A percentile compares a stretch with the other conserved stretches of the same genome.
These are phyloP conservation scores for Candida boleticola DNA, from an alignment of 805 yeast genomes.

Conservation along the genomic window DNA sequence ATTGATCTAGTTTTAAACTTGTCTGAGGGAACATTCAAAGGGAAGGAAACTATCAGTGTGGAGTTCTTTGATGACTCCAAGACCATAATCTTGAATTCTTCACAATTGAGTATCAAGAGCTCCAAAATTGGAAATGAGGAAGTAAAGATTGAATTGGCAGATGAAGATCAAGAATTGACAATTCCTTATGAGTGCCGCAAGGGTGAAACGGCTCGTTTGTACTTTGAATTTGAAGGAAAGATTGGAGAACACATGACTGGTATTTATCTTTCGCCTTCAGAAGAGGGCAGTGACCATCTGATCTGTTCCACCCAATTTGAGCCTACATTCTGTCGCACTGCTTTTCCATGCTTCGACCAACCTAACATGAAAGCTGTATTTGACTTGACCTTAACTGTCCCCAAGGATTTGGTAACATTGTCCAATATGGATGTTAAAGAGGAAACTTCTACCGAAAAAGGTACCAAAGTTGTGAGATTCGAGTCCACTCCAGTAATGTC, in stretches of 20 bases:
- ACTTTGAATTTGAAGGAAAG: conserved; percentile 36
- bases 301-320: conserved; percentile 57
- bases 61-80: too few species aligned
- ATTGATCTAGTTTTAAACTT: conserved; percentile 61
- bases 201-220: conserved; percentile 27
- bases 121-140: too few species aligned
- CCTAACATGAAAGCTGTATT: conserved; percentile 58
- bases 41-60: conserved; percentile 48
- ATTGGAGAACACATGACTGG: conserved; percentile 58
- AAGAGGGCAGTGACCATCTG: conserved; percentile 32
- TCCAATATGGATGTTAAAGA: conserved; percentile 38
- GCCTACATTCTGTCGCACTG: conserved; percentile 57
- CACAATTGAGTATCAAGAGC: too few species aligned
- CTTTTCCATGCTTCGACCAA: conserved; percentile 59
- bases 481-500: conserved; percentile 53
- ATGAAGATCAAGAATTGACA: conserved; percentile 22
- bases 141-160: conserved; percentile 18
- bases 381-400: conserved; percentile 38
- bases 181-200: conserved; percentile 21
- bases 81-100: too few species aligned
- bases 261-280: conserved; percentile 47
- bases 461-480: conserved; percentile 31
- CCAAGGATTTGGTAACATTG: conserved; percentile 35
- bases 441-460: conserved; percentile 18
- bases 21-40: conserved; percentile 48